Percentiles rank a stretch among this genome's conserved stretches.
Conservation (phyloP, 768 basidiomycete species). For the Lactarius vividus region DNA sequence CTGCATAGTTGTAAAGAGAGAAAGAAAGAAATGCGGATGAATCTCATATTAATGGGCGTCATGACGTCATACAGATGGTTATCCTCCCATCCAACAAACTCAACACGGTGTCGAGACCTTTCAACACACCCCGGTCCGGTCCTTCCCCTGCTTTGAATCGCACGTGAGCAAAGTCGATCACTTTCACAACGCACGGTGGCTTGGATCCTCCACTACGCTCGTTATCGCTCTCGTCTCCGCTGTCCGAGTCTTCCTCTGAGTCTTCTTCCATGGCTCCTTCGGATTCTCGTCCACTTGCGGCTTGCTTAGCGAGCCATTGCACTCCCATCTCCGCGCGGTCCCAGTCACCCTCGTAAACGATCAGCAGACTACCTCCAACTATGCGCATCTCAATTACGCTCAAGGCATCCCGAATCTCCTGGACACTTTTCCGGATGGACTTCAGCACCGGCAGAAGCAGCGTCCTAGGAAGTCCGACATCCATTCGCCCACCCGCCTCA, state of each 20-base stretch:
- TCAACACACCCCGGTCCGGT: constrained; percentile 73
- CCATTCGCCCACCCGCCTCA: constrained; percentile 26
- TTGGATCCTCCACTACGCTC: neutral
- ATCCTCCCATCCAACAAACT: constrained; percentile 58
- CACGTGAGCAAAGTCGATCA: constrained; percentile 97
- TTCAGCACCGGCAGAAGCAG: constrained; percentile 57
- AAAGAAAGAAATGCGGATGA: neutral
- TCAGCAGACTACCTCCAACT: constrained; percentile 75
- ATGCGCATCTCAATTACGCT: constrained; percentile 66
- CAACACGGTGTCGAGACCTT: constrained; percentile 67
- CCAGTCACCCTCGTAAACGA: constrained; percentile 73
- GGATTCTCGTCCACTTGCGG: neutral
- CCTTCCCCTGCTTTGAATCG: constrained; percentile 64
- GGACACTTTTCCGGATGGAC: constrained; percentile 50
- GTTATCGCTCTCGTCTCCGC: constrained; percentile 8
- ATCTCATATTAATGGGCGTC: neutral
- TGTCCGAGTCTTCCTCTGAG: constrained; percentile 20
- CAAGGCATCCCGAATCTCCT: constrained; percentile 50
- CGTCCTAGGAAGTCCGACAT: constrained; percentile 53
- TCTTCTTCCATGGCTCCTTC: constrained; percentile 18
- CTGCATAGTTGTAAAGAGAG: constrained; percentile 14
- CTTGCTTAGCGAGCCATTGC: constrained; percentile 17
- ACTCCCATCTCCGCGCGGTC: constrained; percentile 19
- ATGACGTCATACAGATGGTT: constrained; percentile 37
- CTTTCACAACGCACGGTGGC: constrained; percentile 47